Evolutionary conservation across 768 basidiomycete genomes (phyloP).

Genomic region (Macrolepiota dolichaula): DNA sequence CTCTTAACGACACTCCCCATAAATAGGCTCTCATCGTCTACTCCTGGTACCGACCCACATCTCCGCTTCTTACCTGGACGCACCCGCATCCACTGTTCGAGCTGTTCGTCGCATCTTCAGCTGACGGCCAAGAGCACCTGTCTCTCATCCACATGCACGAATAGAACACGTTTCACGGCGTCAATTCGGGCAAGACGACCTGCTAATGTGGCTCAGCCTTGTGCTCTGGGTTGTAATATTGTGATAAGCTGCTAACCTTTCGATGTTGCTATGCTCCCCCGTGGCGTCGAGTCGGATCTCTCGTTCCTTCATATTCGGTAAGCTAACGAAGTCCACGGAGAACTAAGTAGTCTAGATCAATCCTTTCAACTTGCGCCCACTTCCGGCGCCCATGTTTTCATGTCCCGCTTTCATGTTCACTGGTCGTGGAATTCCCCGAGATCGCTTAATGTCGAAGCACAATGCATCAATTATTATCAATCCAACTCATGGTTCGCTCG

Average conservation of each 20-base stretch:
- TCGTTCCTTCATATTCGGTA: background rate
- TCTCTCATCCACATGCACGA: background rate
- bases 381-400: too few relatives aligned
- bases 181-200: background rate
- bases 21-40: background rate
- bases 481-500: background rate
- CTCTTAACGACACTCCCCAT: background rate
- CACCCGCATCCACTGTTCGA: background rate
- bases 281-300: background rate
- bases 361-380: too few relatives aligned
- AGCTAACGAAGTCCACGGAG: too few relatives aligned
- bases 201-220: background rate
- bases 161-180: background rate
- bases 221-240: background rate
- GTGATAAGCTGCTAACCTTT: background rate
- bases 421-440: too few relatives aligned
- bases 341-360: too few relatives aligned
- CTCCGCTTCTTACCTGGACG: background rate
- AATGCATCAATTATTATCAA: background rate
- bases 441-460: background rate
- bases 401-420: too few relatives aligned
- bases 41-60: background rate
- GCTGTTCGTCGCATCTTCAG: background rate
- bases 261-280: background rate
- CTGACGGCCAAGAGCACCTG: background rate